Percentiles rank a stretch among this genome's conserved stretches.
Evolutionary conservation across 1,284 basidiomycete species (phyloP).

Genomic region (Ceratobasidium papillatum): DNA sequence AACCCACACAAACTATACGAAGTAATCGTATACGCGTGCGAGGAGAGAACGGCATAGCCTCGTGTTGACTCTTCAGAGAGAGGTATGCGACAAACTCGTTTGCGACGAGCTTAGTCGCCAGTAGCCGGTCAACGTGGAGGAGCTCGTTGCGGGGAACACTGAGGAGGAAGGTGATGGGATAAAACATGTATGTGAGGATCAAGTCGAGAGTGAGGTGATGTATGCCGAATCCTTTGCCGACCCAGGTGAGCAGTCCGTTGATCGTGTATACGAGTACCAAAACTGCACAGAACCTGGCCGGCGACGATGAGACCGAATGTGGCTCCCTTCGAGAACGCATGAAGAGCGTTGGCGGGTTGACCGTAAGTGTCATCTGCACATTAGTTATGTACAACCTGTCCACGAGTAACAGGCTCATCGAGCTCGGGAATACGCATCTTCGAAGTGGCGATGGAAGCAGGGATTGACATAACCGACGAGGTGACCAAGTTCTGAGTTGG

Average conservation of each 20-base stretch:
- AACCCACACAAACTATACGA: conserved; percentile 90
- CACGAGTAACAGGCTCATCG: conserved; percentile 86
- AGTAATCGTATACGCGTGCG: conserved; percentile 80
- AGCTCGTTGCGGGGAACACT: conserved; percentile 79
- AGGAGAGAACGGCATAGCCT: conserved; percentile 64
- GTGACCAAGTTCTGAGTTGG: conserved; percentile 81
- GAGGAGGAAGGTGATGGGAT: conserved; percentile 82
- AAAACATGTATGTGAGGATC: conserved; percentile 86
- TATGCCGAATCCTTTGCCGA: conserved; percentile 87
- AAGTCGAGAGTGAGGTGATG: conserved; percentile 83
- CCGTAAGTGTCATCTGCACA: conserved; percentile 66
- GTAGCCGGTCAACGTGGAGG: conserved; percentile 75
- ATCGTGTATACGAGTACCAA: conserved; percentile 81
- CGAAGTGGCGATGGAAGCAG: conserved; percentile 89
- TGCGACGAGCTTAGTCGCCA: conserved; percentile 87
- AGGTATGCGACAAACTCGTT: conserved; percentile 88
- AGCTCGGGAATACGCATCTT: conserved; percentile 86
- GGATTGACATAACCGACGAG: conserved; percentile 93
- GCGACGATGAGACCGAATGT: conserved; percentile 86
- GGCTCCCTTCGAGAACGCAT: conserved; percentile 89
- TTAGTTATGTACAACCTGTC: conserved; percentile 79
- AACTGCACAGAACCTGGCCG: conserved; percentile 84
- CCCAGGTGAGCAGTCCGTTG: conserved; percentile 89
- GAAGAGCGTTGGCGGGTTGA: conserved; percentile 76
- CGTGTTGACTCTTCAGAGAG: conserved; percentile 47